phyloP scores from a whole-genome alignment of 1,139 yeast species.

The Meyerozyma elateridarum region DNA sequence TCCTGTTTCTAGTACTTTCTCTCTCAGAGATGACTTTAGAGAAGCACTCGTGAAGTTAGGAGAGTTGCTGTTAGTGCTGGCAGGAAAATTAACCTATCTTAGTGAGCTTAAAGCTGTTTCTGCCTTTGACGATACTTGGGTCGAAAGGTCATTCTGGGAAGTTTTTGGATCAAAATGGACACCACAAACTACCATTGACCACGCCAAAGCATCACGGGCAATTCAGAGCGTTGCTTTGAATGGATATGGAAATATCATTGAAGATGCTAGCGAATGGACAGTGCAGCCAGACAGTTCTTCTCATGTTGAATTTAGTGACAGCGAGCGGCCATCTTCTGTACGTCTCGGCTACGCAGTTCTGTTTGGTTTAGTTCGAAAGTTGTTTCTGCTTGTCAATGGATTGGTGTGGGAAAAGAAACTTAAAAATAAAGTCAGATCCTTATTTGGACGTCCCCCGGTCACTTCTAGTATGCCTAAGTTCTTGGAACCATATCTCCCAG shows the following conservation, averaged over 20 bases:
- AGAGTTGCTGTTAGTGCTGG: constrained; percentile 58
- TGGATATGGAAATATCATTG: constrained; percentile 34
- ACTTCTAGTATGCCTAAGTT: background rate
- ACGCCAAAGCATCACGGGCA: constrained; percentile 2
- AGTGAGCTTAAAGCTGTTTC: constrained; percentile 52
- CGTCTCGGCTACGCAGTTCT: no score
- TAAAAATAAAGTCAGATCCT: constrained; percentile 5
- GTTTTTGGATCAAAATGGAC: constrained; percentile 7
- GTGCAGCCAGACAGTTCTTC: no score
- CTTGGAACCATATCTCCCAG: background rate
- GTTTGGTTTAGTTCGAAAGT: constrained; percentile 16
- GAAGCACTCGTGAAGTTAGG: constrained; percentile 58
- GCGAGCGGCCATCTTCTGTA: no score
- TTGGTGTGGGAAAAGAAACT: constrained; percentile 14
- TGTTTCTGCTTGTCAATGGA: constrained; percentile 24
- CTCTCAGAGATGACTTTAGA: constrained; percentile 60
- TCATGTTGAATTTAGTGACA: no score
- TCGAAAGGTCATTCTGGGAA: constrained; percentile 39
- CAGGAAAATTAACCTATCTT: constrained; percentile 62
- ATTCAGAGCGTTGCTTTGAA: constrained; percentile 15
- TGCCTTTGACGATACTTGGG: constrained; percentile 53
- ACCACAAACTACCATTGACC: constrained; percentile 4
- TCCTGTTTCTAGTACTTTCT: constrained; percentile 25
- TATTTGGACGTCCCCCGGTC: constrained; percentile 2
- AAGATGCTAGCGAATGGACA: no score